Evolutionary conservation across 768 basidiomycete species (phyloP), one percentile per base, ranked within the genome.

Genomic region (Postia placenta): DNA sequence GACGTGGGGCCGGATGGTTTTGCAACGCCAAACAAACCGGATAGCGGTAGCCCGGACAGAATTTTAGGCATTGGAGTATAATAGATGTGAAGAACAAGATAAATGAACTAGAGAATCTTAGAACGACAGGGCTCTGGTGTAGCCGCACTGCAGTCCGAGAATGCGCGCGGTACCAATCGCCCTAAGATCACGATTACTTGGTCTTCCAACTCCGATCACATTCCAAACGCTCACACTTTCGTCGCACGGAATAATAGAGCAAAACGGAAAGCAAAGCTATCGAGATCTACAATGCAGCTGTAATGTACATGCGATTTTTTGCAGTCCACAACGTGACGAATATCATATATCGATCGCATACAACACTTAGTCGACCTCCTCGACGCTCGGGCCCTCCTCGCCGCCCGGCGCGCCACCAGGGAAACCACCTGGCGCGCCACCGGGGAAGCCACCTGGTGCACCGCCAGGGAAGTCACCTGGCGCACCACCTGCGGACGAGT

Each of bases 1-100:
- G 92, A 94, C 2, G 90, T 86, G 22, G 87, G 86, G 1, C 95
- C 95, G 0, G 92, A 87, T 1, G 96, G 96, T 65, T 99, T 99
- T 44, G 78, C 74, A 35, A 99, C 69, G 1, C 83, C 95, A 65
- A 99, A 94, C 19, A 98, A 71, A 25, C 78, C 89, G 45, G 87
- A 89, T 9, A 90, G 60, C 5, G 90, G 90, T 11, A 85, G 63
- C 0, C 74, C 57, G 11, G 78, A 67, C 1, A 74, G 50, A 4
- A 71, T 67, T 69, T 86, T 90, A 1, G 88, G 88, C 88, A 92
- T 92, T n/a, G 11, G 6, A 11, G 17, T 3, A 19, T n/a, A 15
- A 27, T 5, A 40, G 12, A 40, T 17, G 7, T n/a, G 17, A 17
- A 40, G 38, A 7, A 40, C 7, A 17, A 39, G 38, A 39, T 39